Percentiles rank a stretch among this genome's conserved stretches.
Conservation (phyloP, 192 early-diverging fungal species). For the Chytriomyces confervae region DNA sequence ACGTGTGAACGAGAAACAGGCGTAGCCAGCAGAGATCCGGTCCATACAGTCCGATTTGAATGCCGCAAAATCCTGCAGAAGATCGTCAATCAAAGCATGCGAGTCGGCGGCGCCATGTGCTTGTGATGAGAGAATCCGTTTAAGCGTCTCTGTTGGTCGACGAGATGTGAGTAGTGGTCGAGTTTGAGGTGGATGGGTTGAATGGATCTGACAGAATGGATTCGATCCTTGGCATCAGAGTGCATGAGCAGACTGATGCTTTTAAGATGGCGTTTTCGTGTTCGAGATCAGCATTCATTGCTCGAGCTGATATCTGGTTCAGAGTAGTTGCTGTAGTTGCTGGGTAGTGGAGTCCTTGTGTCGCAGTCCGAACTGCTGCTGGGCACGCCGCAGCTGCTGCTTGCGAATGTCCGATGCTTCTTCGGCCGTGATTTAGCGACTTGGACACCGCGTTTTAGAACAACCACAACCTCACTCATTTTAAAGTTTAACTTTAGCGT, state of each 20-base stretch:
- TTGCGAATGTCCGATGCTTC: conserved; percentile 14
- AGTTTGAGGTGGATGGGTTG: no score
- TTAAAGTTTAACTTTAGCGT: no score
- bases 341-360: background rate
- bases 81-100: background rate
- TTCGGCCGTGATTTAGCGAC: background rate
- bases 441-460: background rate
- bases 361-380: conserved; percentile 5
- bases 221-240: no score
- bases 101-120: background rate
- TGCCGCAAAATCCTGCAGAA: background rate
- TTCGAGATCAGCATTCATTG: conserved; percentile 5
- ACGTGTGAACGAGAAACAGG: background rate
- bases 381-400: conserved; percentile 1
- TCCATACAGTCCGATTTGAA: conserved; percentile 6
- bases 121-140: background rate
- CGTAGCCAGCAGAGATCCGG: conserved; percentile 1
- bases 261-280: background rate
- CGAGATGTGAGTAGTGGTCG: background rate
- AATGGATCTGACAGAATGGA: no score
- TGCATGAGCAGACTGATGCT: no score
- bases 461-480: no score
- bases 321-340: background rate
- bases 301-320: background rate
- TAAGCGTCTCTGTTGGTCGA: conserved; percentile 6